Percentiles rank a stretch among this genome's conserved stretches.
These are phyloP conservation scores for Ilyonectria robusta DNA, from an alignment of 2,329 filamentous ascomycete species.

Conservation along the genomic window DNA sequence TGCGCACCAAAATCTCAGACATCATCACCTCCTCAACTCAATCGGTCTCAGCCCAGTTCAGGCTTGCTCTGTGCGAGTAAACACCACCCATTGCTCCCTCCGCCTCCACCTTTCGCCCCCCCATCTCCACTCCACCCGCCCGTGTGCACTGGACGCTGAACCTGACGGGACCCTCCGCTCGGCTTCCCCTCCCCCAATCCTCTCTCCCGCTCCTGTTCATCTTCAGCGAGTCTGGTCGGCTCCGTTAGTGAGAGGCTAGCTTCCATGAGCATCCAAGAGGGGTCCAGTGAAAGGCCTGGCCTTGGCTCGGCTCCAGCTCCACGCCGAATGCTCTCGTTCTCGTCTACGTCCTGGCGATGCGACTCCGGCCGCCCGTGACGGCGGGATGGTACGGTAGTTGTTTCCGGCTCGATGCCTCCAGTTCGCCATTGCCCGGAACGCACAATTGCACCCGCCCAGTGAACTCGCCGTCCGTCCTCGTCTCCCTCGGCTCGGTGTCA, in stretches of 20 bases:
- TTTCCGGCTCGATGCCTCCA: not conserved
- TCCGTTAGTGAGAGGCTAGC: not conserved
- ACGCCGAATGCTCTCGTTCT: too few species aligned
- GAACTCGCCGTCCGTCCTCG: not conserved
- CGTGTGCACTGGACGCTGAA: too few species aligned
- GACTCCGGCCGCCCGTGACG: slow-evolving; percentile 2
- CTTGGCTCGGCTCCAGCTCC: not conserved
- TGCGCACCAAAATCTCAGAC: not conserved
- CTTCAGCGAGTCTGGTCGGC: not conserved
- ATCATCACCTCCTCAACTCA: not conserved
- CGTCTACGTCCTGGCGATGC: not conserved
- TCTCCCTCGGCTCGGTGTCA: not conserved
- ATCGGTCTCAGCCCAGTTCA: not conserved
- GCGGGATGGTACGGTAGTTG: not conserved
- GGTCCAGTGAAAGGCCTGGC: not conserved
- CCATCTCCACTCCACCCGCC: not conserved
- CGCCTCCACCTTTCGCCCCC: not conserved
- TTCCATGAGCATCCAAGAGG: not conserved
- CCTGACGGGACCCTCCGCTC: too few species aligned
- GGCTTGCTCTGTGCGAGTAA: not conserved
- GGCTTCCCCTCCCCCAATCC: not conserved
- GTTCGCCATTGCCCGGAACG: not conserved
- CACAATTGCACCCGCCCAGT: not conserved
- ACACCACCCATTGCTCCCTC: not conserved
- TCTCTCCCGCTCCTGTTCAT: not conserved